A percentile compares a stretch with the other conserved stretches of the same genome.
phyloP scores from a whole-genome alignment of 2,329 filamentous ascomycete species.

The Ophiostoma himal-ulmi region DNA sequence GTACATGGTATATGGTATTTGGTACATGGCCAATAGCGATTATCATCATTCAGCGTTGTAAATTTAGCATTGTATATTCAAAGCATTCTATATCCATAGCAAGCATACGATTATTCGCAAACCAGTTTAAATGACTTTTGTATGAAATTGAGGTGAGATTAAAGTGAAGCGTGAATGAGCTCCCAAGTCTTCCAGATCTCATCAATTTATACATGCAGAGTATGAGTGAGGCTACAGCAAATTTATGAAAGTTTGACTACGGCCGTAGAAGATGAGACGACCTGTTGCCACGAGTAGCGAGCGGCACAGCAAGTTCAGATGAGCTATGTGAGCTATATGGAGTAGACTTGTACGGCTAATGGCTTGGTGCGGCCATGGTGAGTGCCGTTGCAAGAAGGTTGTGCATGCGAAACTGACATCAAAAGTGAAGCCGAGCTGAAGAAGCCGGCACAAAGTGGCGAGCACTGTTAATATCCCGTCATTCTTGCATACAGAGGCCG shows the following conservation, averaged over 20 bases:
- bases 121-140: not conserved
- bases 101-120: not conserved
- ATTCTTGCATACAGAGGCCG: not conserved
- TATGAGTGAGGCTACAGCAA: not conserved
- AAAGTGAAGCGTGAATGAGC: not conserved
- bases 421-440: not conserved
- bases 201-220: not conserved
- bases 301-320: not conserved
- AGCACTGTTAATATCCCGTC: not conserved
- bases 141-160: not conserved
- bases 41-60: not conserved
- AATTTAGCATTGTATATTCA: slow-evolving; percentile 1
- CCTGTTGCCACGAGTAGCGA: not conserved
- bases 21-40: not conserved
- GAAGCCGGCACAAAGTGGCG: no score
- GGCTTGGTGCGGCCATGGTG: not conserved
- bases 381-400: not conserved
- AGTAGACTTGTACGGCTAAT: no score
- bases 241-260: not conserved
- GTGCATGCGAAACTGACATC: not conserved
- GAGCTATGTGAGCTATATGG: not conserved
- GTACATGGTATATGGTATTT: not conserved
- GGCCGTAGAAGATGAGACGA: not conserved
- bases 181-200: not conserved
- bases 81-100: not conserved